These are phyloP conservation scores for Cutaneotrichosporon cutaneum DNA, from an alignment of 1,284 basidiomycete genomes.

Conservation along the genomic window DNA sequence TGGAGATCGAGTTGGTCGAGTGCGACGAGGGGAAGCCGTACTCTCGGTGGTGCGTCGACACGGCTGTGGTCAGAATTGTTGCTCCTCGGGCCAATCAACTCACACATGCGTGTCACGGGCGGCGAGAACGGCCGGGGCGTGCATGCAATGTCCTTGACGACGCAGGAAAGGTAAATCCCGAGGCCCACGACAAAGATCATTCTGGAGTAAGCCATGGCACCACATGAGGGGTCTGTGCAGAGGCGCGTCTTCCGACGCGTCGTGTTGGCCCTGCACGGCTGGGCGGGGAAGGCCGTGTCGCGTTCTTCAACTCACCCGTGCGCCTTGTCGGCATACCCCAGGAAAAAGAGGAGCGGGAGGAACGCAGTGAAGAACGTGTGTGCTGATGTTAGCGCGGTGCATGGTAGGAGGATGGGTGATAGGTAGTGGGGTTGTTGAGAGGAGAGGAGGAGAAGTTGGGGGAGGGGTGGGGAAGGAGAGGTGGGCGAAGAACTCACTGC, in stretches of 20 bases:
- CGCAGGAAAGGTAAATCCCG: conserved; percentile 80
- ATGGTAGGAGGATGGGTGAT: not conserved
- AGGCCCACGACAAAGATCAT: conserved; percentile 70
- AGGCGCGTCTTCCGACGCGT: conserved; percentile 2
- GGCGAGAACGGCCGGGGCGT: conserved; percentile 87
- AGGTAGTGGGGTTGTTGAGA: not conserved
- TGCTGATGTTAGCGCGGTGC: conserved; percentile 41
- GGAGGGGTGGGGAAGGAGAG: no score
- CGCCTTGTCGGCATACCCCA: conserved; percentile 69
- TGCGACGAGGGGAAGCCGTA: conserved; percentile 90
- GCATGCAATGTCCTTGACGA: conserved; percentile 86
- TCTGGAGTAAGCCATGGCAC: conserved; percentile 49
- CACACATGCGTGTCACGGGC: conserved; percentile 73
- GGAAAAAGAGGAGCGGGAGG: conserved; percentile 83
- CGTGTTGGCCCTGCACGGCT: not conserved
- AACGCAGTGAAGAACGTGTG: conserved; percentile 94
- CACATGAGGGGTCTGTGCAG: not conserved
- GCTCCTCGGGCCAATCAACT: conserved; percentile 10
- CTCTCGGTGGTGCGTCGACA: conserved; percentile 70
- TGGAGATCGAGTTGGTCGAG: conserved; percentile 84
- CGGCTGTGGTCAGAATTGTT: conserved; percentile 57
- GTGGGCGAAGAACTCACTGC: conserved; percentile 57
- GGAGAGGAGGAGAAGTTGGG: no score
- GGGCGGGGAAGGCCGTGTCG: not conserved
- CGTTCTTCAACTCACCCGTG: conserved; percentile 18